phyloP scores from a whole-genome alignment of 352 stramenopile species.

The Phytophthora idaei region DNA sequence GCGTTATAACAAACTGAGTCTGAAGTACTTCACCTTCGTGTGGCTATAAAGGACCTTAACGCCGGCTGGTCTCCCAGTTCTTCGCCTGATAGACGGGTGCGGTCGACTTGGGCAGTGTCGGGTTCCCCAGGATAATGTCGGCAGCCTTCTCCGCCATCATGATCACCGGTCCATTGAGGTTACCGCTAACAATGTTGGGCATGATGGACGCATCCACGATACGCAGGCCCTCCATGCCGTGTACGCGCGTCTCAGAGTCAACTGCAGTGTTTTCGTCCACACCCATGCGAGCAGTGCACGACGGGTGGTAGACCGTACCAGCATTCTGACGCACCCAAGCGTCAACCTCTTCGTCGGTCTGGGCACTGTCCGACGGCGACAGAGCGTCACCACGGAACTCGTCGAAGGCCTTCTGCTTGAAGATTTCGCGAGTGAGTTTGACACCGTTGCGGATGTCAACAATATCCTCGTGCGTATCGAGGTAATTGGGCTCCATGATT shows the following conservation, averaged over 20 bases:
- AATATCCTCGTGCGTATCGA: constrained; percentile 69
- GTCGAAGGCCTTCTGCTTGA: constrained; percentile 84
- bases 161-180: constrained; percentile 92
- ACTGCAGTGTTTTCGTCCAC: constrained; percentile 78
- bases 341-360: constrained; percentile 74
- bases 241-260: constrained; percentile 79
- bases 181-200: constrained; percentile 93
- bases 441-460: constrained; percentile 75
- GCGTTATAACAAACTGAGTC: neutral
- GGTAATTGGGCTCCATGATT: constrained; percentile 88
- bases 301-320: constrained; percentile 85
- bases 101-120: constrained; percentile 59
- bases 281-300: constrained; percentile 87
- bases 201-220: constrained; percentile 94
- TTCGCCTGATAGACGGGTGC: constrained; percentile 65
- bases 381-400: constrained; percentile 75
- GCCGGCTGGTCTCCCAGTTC: constrained; percentile 73
- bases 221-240: constrained; percentile 82
- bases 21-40: neutral
- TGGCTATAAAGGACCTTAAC: constrained; percentile 36
- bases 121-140: constrained; percentile 86
- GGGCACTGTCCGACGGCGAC: constrained; percentile 53
- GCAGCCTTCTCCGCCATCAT: constrained; percentile 93
- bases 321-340: constrained; percentile 77
- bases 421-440: constrained; percentile 79